Evolutionary conservation across 2,329 filamentous ascomycete species (phyloP), one percentile per base, ranked within the genome.

Genomic region (Epicoccum nigrum): DNA sequence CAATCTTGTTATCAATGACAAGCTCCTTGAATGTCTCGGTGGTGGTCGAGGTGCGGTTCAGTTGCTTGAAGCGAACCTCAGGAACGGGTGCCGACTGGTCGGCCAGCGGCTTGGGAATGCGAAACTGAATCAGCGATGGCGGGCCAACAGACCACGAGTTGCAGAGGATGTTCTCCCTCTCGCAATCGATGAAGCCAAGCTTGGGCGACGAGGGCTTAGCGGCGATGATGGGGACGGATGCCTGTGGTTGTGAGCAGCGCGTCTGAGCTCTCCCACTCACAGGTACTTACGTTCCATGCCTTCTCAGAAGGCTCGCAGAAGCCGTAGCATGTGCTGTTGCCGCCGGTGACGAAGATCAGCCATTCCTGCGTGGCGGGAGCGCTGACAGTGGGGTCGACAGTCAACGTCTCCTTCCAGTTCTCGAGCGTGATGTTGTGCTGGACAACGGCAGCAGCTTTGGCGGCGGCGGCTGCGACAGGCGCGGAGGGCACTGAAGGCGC

Each of bases 311-410:
- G 79, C 33, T 68, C 79, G 74, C 89, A 93, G 66, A 83, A 80
- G 62, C 88, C 89, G 68, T 82, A 87, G 77, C 89, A 93, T 25
- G 89, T 91, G 77, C 86, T 87, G 79, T 92, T 92, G 62, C 87
- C 80, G 48, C 89, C 89, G 8, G 86, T 89, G 60, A 90, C 76
- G 60, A 89, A 80, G 55, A 93, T 77, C 79, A 88, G 86, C 87
- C 87, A 92, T 74, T 91, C 86, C 74, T 88, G 86, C 4, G 88
- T 86, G 7, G 76, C 80, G 9, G 83, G 70, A 45, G 68, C 82
- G 55, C 82, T 81, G 21, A 74, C 83, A 7, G 83, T 74, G 54
- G 83, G 77, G 51, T 83, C 77, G 23, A 84, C 82, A 42, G 77
- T 86, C 54, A 93, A 77, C 2, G 85, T 83, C 20, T 86, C 75